Conservation (phyloP, 2,329 filamentous ascomycete species). For the Dothideomycetidae sp. region DNA sequence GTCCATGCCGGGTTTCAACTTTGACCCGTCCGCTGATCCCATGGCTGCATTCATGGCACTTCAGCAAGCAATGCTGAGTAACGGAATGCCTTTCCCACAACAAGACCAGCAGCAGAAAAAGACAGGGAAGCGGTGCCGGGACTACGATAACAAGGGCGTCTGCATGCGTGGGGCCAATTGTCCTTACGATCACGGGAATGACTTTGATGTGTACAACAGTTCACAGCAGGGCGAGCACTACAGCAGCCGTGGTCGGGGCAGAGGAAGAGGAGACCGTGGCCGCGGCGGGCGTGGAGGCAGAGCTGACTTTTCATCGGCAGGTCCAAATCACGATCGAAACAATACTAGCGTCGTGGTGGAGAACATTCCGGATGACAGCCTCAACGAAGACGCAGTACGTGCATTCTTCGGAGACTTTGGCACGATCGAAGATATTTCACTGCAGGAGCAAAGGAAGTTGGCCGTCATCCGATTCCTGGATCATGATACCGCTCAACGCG, state of each 20-base stretch:
- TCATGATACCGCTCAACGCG: constrained; percentile 52
- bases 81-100: constrained; percentile 27
- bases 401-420: constrained; percentile 63
- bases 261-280: constrained; percentile 22
- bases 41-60: constrained; percentile 49
- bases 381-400: constrained; percentile 50
- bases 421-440: constrained; percentile 45
- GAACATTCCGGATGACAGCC: constrained; percentile 59
- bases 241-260: constrained; percentile 25
- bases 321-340: constrained; percentile 46
- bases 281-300: constrained; percentile 27
- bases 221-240: constrained; percentile 22
- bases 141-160: constrained; percentile 60
- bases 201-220: constrained; percentile 46
- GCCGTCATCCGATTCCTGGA: constrained; percentile 56
- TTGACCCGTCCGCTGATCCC: constrained; percentile 45
- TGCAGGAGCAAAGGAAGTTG: constrained; percentile 52
- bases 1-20: constrained; percentile 33
- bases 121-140: constrained; percentile 42
- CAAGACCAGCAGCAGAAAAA: constrained; percentile 11
- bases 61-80: constrained; percentile 40
- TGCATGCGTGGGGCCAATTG: constrained; percentile 55
- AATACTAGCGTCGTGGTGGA: constrained; percentile 62
- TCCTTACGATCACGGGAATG: constrained; percentile 52
- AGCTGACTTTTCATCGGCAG: constrained; percentile 49